A percentile compares a stretch with the other conserved stretches of the same genome.
phyloP scores from a whole-genome alignment of 2,329 filamentous ascomycete species.

The Trichoderma endophyticum region DNA sequence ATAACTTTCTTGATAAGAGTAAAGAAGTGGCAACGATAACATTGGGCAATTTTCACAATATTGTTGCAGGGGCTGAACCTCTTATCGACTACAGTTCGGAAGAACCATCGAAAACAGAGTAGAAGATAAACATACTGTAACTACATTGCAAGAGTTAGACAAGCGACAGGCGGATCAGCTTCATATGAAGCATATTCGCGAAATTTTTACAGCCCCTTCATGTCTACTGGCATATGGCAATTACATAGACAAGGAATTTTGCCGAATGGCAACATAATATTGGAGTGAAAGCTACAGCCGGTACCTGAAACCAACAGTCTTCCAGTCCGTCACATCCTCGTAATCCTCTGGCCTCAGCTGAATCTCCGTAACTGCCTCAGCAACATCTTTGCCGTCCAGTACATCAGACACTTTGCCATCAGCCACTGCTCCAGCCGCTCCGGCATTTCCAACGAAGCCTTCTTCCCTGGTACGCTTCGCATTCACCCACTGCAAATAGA shows the following conservation, averaged over 20 bases:
- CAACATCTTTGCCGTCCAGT: slow-evolving; percentile 25
- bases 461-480: slow-evolving; percentile 40
- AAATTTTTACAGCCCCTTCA: background rate
- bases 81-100: slow-evolving; percentile 4
- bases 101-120: background rate
- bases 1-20: slow-evolving; percentile 17
- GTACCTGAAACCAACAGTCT: slow-evolving; percentile 58
- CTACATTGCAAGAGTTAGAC: background rate
- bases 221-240: background rate
- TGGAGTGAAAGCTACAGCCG: slow-evolving; percentile 36
- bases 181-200: background rate
- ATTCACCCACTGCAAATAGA: slow-evolving; percentile 48
- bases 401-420: slow-evolving; percentile 35
- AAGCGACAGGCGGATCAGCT: background rate
- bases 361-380: slow-evolving; percentile 34
- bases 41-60: slow-evolving; percentile 1
- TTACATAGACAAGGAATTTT: background rate
- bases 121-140: background rate
- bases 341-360: slow-evolving; percentile 46
- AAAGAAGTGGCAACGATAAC: slow-evolving; percentile 9
- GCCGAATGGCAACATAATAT: background rate
- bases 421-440: slow-evolving; percentile 39
- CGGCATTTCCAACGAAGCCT: slow-evolving; percentile 44
- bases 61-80: background rate
- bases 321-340: slow-evolving; percentile 59